phyloP scores from a whole-genome alignment of 78 protist genomes.

The Monocercomonoides exilis region DNA sequence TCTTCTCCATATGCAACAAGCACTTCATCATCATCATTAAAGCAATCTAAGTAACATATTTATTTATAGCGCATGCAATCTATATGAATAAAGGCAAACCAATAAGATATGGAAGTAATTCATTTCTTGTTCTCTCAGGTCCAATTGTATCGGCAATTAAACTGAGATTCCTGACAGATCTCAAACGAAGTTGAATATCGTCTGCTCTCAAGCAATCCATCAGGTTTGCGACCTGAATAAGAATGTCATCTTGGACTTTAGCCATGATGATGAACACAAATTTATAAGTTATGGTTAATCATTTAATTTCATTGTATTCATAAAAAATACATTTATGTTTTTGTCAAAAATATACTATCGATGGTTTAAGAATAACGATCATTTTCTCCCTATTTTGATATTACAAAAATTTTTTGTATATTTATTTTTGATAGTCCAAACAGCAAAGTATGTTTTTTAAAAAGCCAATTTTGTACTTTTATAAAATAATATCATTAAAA shows the following conservation, averaged over 20 bases:
- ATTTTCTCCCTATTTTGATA: too few species aligned
- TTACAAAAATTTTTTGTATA: too few species aligned
- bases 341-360: too few species aligned
- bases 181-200: background rate
- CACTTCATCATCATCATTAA: background rate
- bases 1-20: background rate
- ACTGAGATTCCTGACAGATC: background rate
- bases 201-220: background rate
- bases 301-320: too few species aligned
- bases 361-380: too few species aligned
- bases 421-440: too few species aligned
- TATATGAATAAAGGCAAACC: background rate
- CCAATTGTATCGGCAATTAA: background rate
- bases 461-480: too few species aligned
- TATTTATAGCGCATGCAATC: background rate
- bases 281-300: too few species aligned
- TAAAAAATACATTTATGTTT: too few species aligned
- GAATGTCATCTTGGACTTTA: background rate
- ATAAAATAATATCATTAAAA: too few species aligned
- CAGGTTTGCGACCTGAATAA: background rate
- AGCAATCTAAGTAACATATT: too few species aligned
- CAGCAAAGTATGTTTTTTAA: too few species aligned
- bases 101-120: background rate
- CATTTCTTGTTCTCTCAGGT: background rate
- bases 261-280: background rate